phyloP scores from a whole-genome alignment of 2,329 filamentous ascomycete genomes.

The Talaromyces islandicus region DNA sequence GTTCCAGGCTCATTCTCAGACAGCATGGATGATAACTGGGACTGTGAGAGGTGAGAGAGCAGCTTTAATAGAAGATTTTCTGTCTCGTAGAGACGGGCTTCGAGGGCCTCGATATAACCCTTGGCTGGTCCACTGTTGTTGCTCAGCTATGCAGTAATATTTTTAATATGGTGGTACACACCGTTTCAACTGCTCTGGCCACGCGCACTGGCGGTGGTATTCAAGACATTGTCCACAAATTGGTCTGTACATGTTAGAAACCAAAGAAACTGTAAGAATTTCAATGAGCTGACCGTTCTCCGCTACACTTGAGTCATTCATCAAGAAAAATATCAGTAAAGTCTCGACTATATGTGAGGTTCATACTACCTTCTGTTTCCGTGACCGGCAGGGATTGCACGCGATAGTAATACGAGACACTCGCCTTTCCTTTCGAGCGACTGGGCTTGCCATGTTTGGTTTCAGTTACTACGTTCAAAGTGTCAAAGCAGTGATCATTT shows the following conservation, averaged over 20 bases:
- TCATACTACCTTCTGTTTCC: conserved; percentile 36
- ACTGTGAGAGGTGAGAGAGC: conserved; percentile 26
- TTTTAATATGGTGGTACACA: conserved; percentile 12
- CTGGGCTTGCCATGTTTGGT: neutral
- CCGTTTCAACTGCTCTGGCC: conserved; percentile 35
- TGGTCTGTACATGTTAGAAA: conserved; percentile 20
- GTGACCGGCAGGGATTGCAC: conserved; percentile 35
- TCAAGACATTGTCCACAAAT: conserved; percentile 30
- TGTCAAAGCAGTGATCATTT: neutral
- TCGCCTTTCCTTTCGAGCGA: conserved; percentile 16
- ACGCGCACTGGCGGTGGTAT: conserved; percentile 27
- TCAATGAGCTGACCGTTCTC: conserved; percentile 27
- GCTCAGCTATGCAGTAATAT: neutral
- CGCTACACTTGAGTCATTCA: conserved; percentile 29
- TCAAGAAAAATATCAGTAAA: neutral
- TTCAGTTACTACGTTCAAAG: neutral
- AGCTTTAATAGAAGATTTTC: conserved; percentile 35
- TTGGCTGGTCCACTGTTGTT: conserved; percentile 40
- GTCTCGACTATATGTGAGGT: neutral
- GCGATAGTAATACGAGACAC: conserved; percentile 33
- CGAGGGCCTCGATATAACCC: conserved; percentile 41
- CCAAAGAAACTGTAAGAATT: neutral
- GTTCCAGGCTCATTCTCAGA: conserved; percentile 5
- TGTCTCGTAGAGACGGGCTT: conserved; percentile 37
- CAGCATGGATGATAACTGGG: conserved; percentile 24